These are phyloP conservation scores for Coemansia sp. DNA, from an alignment of 192 early-diverging fungal species.

Conservation along the genomic window DNA sequence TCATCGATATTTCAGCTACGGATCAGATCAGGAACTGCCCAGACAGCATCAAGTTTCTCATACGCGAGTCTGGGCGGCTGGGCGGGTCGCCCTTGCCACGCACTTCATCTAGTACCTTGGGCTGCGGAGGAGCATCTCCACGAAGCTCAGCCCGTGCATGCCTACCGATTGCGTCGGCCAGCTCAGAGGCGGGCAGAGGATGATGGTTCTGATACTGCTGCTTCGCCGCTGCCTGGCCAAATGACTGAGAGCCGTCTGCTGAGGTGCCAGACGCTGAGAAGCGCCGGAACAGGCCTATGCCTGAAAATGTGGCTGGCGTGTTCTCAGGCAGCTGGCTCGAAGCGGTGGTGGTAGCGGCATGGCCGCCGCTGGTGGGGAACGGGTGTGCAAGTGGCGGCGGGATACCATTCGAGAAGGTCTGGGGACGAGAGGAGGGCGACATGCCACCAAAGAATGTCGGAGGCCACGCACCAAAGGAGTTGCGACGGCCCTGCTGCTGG, in stretches of 20 bases:
- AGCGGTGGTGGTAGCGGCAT: background rate
- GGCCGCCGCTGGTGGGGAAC: conserved; percentile 2
- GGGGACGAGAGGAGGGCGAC: conserved; percentile 2
- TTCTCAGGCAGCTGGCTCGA: conserved; percentile 20
- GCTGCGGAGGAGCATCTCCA: conserved; percentile 19
- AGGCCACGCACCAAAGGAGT: conserved; percentile 42
- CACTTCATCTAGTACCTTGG: conserved; percentile 33
- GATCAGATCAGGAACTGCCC: conserved; percentile 45
- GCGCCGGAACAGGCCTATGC: conserved; percentile 49
- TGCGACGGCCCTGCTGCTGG: conserved; percentile 28
- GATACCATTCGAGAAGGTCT: background rate
- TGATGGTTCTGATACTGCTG: conserved; percentile 2
- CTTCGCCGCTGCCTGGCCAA: background rate
- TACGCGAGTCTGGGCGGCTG: conserved; percentile 51
- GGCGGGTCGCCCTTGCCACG: conserved; percentile 30
- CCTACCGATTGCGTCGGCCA: conserved; percentile 7
- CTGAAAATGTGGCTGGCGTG: conserved; percentile 19
- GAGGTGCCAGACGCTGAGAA: conserved; percentile 31
- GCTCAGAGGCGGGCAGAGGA: background rate
- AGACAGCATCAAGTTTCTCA: conserved; percentile 52
- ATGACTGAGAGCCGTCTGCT: conserved; percentile 5
- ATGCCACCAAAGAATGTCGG: conserved; percentile 34
- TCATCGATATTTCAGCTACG: background rate
- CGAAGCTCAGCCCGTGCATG: conserved; percentile 7
- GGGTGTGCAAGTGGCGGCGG: conserved; percentile 9